These are phyloP conservation scores for Cystofilobasidium capitatum DNA, from an alignment of 768 basidiomycete species.

Conservation along the genomic window DNA sequence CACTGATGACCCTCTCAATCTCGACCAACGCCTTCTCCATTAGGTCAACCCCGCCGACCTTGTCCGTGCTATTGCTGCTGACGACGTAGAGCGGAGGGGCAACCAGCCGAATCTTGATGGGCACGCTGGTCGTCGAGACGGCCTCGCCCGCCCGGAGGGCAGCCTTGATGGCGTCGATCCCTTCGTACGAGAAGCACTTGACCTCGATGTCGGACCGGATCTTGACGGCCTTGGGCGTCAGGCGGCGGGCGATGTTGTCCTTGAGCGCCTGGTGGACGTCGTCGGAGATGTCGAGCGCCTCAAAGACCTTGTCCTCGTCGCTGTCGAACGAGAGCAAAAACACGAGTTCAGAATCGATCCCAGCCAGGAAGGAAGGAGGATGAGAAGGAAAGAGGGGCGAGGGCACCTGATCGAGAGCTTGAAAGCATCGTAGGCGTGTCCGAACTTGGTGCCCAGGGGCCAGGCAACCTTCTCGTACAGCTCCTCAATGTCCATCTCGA, in stretches of 20 bases:
- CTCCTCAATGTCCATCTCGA: conserved; percentile 52
- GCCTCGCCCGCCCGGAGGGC: conserved; percentile 81
- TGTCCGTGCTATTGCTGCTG: conserved; percentile 93
- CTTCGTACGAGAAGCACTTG: conserved; percentile 88
- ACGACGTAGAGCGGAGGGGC: conserved; percentile 94
- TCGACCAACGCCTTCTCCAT: conserved; percentile 87
- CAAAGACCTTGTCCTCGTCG: conserved; percentile 71
- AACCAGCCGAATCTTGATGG: conserved; percentile 93
- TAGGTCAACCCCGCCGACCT: conserved; percentile 83
- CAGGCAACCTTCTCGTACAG: conserved; percentile 86
- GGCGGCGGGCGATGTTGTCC: conserved; percentile 78
- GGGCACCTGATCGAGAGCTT: conserved; percentile 81
- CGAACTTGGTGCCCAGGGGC: conserved; percentile 85
- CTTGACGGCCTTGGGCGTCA: conserved; percentile 98
- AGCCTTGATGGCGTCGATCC: conserved; percentile 92
- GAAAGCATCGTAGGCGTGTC: conserved; percentile 95
- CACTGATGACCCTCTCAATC: conserved; percentile 74
- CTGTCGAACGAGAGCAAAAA: conserved; percentile 37
- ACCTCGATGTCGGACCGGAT: conserved; percentile 95
- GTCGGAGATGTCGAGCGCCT: conserved; percentile 50
- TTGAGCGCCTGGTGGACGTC: conserved; percentile 57
- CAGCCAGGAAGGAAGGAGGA: background rate
- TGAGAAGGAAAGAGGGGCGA: conserved; percentile 23
- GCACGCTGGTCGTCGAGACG: conserved; percentile 74
- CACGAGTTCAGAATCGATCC: conserved; percentile 38